These are phyloP conservation scores for Termitomyces sp. DNA, from an alignment of 768 basidiomycete species.

Conservation along the genomic window DNA sequence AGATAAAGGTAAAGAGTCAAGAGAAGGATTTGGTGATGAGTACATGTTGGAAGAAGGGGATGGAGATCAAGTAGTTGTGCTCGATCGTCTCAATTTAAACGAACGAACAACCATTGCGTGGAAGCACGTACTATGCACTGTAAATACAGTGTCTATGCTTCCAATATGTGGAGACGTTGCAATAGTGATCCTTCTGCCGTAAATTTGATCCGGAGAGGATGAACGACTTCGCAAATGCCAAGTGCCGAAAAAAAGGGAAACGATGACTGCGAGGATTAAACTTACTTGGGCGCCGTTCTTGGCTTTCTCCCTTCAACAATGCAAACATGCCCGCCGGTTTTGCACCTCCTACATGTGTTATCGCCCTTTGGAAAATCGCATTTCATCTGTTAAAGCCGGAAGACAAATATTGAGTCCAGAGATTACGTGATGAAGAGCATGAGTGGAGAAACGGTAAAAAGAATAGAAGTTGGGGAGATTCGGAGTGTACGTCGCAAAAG, in stretches of 20 bases:
- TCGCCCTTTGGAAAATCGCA: conserved; percentile 74
- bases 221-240: conserved; percentile 9
- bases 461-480: background rate
- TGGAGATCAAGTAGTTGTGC: background rate
- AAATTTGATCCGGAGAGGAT: conserved; percentile 11
- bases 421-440: background rate
- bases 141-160: background rate
- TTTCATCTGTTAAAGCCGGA: conserved; percentile 61
- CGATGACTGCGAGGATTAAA: conserved; percentile 18
- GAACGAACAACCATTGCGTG: conserved; percentile 4
- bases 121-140: conserved; percentile 5
- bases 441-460: background rate
- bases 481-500: background rate
- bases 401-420: background rate
- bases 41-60: conserved; percentile 7
- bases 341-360: conserved; percentile 78
- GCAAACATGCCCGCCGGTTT: conserved; percentile 67
- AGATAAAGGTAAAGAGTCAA: conserved; percentile 16
- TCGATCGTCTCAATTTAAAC: conserved; percentile 6
- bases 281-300: conserved; percentile 79
- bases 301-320: conserved; percentile 83
- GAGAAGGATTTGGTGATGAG: conserved; percentile 18
- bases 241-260: conserved; percentile 15
- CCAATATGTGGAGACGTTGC: conserved; percentile 13
- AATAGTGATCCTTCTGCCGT: conserved; percentile 6